phyloP scores from a whole-genome alignment of 495 filamentous ascomycete species.

The Aspergillus hancockii region DNA sequence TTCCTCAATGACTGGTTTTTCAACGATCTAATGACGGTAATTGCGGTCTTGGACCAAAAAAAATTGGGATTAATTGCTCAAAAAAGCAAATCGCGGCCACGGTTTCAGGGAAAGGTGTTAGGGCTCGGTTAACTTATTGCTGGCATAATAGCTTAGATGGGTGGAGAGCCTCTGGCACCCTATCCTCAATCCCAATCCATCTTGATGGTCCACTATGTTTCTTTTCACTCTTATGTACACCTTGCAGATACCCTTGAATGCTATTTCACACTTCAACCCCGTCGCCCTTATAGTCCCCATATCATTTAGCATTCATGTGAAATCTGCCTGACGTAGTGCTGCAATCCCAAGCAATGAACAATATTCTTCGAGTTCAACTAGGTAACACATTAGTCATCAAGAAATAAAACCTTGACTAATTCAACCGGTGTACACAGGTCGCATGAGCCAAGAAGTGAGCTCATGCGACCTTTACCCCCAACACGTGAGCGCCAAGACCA shows the following conservation, averaged over 20 bases:
- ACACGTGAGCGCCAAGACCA: no score
- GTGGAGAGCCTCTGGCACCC: slow-evolving; percentile 28
- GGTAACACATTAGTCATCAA: no score
- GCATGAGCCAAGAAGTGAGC: no score
- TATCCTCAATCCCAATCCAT: slow-evolving; percentile 26
- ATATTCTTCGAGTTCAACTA: not conserved
- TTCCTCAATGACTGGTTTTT: slow-evolving; percentile 10
- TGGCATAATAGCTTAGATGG: slow-evolving; percentile 44
- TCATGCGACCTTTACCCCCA: no score
- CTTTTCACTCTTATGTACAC: slow-evolving; percentile 42
- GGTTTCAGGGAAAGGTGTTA: slow-evolving; percentile 3
- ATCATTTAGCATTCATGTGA: slow-evolving; percentile 29
- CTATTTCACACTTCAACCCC: slow-evolving; percentile 38
- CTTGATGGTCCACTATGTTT: slow-evolving; percentile 19
- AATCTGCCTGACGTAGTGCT: slow-evolving; percentile 14
- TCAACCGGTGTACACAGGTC: no score
- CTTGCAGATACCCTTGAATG: slow-evolving; percentile 53
- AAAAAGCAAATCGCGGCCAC: slow-evolving; percentile 4
- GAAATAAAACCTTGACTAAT: no score
- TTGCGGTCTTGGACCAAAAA: slow-evolving; percentile 19
- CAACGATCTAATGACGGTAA: slow-evolving; percentile 22
- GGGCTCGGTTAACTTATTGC: slow-evolving; percentile 30
- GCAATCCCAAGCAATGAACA: not conserved
- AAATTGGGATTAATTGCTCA: slow-evolving; percentile 24
- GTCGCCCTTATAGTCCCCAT: slow-evolving; percentile 5